Evolutionary conservation across 2,329 filamentous ascomycete genomes (phyloP).

Genomic region (Botrytis porri): DNA sequence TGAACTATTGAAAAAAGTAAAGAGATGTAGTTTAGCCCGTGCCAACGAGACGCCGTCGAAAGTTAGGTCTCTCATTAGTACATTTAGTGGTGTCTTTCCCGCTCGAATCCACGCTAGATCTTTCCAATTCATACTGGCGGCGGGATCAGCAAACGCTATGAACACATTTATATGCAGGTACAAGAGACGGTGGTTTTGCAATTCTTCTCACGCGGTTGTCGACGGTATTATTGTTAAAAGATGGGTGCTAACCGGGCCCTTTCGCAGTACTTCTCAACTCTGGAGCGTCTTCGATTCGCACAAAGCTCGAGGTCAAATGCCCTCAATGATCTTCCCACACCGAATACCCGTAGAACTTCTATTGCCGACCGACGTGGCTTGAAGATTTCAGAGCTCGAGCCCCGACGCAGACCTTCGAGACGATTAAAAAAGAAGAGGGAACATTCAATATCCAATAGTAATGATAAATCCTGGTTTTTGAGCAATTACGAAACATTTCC

Average conservation of each 20-base stretch:
- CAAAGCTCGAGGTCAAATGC: conserved; percentile 45
- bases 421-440: conserved; percentile 33
- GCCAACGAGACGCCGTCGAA: conserved; percentile 1
- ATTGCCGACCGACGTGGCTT: conserved; percentile 35
- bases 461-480: conserved; percentile 64
- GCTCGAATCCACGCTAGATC: neutral
- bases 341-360: conserved; percentile 28
- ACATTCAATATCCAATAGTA: conserved; percentile 42
- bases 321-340: conserved; percentile 35
- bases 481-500: conserved; percentile 50
- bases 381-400: conserved; percentile 31
- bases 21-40: conserved; percentile 17
- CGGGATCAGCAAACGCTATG: conserved; percentile 22
- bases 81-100: conserved; percentile 10
- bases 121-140: conserved; percentile 17
- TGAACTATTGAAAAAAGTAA: conserved; percentile 9
- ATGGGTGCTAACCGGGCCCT: conserved; percentile 14
- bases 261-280: conserved; percentile 66
- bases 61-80: conserved; percentile 11
- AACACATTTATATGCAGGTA: conserved; percentile 18
- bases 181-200: conserved; percentile 10
- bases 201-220: conserved; percentile 9
- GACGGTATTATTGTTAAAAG: conserved; percentile 17
- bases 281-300: conserved; percentile 66
- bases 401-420: conserved; percentile 29